Evolutionary conservation across 257 asterid genomes (phyloP).

Genomic region (Primulina huaijiensis): DNA sequence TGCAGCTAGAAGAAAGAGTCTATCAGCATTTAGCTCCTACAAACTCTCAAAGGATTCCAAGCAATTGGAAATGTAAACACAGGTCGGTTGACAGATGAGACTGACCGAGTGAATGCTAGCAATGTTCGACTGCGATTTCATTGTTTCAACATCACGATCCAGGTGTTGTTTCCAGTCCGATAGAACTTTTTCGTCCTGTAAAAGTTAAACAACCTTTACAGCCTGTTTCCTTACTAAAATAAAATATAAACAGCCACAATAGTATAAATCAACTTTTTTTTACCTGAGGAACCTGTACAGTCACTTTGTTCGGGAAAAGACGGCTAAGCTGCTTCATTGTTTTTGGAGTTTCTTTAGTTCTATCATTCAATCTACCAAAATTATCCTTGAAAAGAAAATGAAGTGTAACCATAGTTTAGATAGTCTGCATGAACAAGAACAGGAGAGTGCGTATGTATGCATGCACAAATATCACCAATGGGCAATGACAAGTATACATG

Average conservation of each 20-base stretch:
- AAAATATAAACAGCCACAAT: constrained; percentile 1
- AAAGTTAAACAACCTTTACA: constrained; percentile 20
- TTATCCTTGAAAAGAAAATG: constrained; percentile 49
- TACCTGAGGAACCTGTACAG: constrained; percentile 92
- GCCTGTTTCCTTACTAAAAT: constrained; percentile 9
- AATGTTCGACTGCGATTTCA: constrained; percentile 76
- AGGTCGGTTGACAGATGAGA: constrained; percentile 14
- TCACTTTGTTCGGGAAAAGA: constrained; percentile 89
- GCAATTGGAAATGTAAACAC: constrained; percentile 3
- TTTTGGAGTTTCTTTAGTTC: constrained; percentile 83
- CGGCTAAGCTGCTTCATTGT: constrained; percentile 77
- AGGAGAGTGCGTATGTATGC: neutral
- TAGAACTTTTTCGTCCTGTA: constrained; percentile 72
- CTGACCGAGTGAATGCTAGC: constrained; percentile 71
- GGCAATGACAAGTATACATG: constrained; percentile 5
- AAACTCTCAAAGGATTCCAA: neutral
- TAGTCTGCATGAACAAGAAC: neutral
- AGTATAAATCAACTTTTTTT: constrained; percentile 14
- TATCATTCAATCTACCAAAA: constrained; percentile 76
- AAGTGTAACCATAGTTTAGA: neutral
- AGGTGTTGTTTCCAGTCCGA: constrained; percentile 82
- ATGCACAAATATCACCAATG: neutral
- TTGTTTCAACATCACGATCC: constrained; percentile 79
- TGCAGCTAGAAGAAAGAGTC: neutral
- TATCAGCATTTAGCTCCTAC: neutral